Conservation (phyloP, 1,139 yeast genomes). For the Taphrina communis region DNA sequence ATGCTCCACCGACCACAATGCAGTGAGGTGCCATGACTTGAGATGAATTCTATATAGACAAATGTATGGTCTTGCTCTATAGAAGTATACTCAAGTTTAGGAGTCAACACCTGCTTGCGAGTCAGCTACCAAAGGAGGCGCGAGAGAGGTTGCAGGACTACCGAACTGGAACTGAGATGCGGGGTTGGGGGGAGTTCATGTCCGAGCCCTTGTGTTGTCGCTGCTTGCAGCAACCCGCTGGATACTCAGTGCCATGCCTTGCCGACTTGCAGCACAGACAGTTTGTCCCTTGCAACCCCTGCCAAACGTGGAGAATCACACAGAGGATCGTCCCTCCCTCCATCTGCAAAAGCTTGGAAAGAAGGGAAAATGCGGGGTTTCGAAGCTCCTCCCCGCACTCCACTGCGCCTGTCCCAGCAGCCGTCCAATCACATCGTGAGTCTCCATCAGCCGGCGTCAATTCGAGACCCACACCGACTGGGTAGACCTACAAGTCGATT, state of each 20-base stretch:
- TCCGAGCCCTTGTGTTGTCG: conserved; percentile 11
- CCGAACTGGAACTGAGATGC: conserved; percentile 6
- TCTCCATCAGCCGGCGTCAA: background rate
- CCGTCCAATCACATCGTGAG: background rate
- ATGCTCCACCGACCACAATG: conserved; percentile 77
- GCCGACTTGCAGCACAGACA: too few species aligned
- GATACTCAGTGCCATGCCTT: too few species aligned
- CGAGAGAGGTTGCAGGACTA: too few species aligned
- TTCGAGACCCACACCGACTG: too few species aligned
- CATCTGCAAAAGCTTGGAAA: background rate
- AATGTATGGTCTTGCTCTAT: too few species aligned
- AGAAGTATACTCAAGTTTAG: too few species aligned
- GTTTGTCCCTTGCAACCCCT: too few species aligned
- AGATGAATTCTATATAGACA: background rate
- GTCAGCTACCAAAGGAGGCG: too few species aligned
- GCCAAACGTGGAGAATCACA: background rate
- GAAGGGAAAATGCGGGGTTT: background rate
- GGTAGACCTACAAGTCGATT: too few species aligned
- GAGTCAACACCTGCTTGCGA: too few species aligned
- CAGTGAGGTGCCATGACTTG: conserved; percentile 48
- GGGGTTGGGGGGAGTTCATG: background rate
- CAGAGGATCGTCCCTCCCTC: background rate
- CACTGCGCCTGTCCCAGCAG: background rate
- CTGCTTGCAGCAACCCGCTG: background rate
- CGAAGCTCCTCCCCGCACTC: background rate